These are phyloP conservation scores for Sporothrix sp. DNA, from an alignment of 2,329 filamentous ascomycete genomes.

Conservation along the genomic window DNA sequence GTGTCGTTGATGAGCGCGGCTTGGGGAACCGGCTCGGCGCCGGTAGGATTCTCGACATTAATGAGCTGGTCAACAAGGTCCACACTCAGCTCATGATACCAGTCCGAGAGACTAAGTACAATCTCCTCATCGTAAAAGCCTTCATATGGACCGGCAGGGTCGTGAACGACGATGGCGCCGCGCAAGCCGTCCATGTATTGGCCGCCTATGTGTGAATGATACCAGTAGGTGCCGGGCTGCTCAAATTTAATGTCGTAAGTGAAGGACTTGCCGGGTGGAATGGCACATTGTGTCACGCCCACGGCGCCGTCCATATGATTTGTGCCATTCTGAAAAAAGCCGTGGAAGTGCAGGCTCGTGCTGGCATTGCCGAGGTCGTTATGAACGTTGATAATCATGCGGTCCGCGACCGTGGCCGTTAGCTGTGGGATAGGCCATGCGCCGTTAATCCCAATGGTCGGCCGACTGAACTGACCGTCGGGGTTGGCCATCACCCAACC, in stretches of 20 bases:
- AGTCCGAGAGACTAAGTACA: constrained; percentile 57
- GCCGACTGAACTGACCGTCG: constrained; percentile 53
- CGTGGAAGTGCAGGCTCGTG: constrained; percentile 61
- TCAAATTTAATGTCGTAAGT: constrained; percentile 51
- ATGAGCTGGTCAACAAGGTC: constrained; percentile 39
- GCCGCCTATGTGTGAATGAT: constrained; percentile 57
- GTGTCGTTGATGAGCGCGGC: constrained; percentile 64
- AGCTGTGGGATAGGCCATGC: constrained; percentile 64
- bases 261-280: constrained; percentile 52
- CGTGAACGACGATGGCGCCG: constrained; percentile 54
- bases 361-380: constrained; percentile 54
- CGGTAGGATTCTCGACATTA: constrained; percentile 44
- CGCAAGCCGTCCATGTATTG: constrained; percentile 61
- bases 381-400: constrained; percentile 45
- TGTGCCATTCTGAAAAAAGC: constrained; percentile 55
- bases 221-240: constrained; percentile 65
- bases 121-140: constrained; percentile 53
- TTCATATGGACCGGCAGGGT: constrained; percentile 48
- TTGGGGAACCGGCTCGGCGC: constrained; percentile 57
- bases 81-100: constrained; percentile 54
- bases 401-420: constrained; percentile 52
- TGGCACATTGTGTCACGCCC: constrained; percentile 56
- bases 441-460: constrained; percentile 65
- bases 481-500: constrained; percentile 64
- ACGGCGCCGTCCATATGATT: constrained; percentile 61